Base-by-base conservation (phyloP, 352 stramenopile species). In the Globisporangium perplexum region DNA sequence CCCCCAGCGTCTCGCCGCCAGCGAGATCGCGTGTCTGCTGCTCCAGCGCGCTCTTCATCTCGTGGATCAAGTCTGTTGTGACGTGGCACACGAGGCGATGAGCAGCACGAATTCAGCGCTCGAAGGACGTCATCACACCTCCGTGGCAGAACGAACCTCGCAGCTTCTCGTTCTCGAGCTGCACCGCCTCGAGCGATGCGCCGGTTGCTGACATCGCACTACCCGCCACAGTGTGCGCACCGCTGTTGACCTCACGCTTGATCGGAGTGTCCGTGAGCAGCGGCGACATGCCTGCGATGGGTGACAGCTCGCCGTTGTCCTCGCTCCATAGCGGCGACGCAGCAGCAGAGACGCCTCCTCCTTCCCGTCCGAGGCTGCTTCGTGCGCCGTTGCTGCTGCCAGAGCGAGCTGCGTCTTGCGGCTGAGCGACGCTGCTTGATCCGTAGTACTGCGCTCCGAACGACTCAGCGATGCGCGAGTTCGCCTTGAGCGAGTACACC, bases 1-100 rank as follows among this genome's bases (percentile, higher is more conserved):
- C 53, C n/a, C 17, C 46, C 4, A 48, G 28, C 12, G 11, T 22
- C 43, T 20, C 23, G 41, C 35, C 24, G 8, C 20, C 30, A 3
- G 42, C 14, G 1, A 62, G 10, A 7, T 72, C 54, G 23, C 57
- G 48, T 20, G 75, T 72, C 59, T 89, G 74, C 45, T 88, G 62
- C 11, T 57, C 50, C 20, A 90, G 65, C 6, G 79, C 80, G 23
- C 88, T 69, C 46, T 81, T 85, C 81, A 92, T 92, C 46, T 89
- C 70, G 26, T 65, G 74, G 54, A 92, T 92, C n/a, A 90, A 38
- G 33, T 86, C 80, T 72, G 33, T 7, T 15, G 36, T 2, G 33
- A 12, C 33, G 14, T 4, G 14, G 11, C 33, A 39, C 4, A 4
- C 33, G 14, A 2, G 33, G 12, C 33, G 12, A 2, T 6, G 1